Percentiles rank a stretch among this genome's conserved stretches.
Evolutionary conservation across 202 grass and related monocot genomes (phyloP).

Genomic region (Carex arenaria): DNA sequence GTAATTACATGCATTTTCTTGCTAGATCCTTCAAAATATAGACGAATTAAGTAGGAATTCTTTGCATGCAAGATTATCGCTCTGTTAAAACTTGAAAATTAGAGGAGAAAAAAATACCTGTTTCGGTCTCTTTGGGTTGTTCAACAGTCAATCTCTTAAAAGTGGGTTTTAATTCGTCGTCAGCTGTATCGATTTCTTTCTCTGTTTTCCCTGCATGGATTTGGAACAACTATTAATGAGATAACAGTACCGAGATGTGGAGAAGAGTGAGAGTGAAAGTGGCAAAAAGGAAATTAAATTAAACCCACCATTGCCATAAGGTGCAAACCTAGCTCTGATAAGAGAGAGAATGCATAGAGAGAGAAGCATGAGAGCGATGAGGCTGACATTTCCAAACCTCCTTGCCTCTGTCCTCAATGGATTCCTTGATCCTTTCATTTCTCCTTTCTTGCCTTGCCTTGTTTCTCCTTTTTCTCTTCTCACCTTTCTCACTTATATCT

Average conservation of each 20-base stretch:
- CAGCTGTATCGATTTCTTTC: slow-evolving; percentile 34
- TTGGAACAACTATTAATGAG: neutral
- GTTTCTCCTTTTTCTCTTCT: neutral
- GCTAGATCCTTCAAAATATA: slow-evolving; percentile 1
- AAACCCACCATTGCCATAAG: slow-evolving; percentile 19
- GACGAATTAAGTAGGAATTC: slow-evolving; percentile 24
- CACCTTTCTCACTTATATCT: neutral
- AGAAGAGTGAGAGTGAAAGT: neutral
- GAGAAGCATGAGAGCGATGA: slow-evolving; percentile 64
- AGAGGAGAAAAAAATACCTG: neutral
- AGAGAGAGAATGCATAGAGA: slow-evolving; percentile 62
- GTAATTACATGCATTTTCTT: slow-evolving; percentile 19
- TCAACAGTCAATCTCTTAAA: slow-evolving; percentile 13
- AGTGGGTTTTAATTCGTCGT: slow-evolving; percentile 10
- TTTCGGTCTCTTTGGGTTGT: slow-evolving; percentile 3
- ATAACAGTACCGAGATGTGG: neutral
- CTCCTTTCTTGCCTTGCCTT: neutral
- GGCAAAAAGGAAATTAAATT: neutral
- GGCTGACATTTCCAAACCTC: slow-evolving; percentile 48
- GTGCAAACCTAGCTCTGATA: slow-evolving; percentile 50
- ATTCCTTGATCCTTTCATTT: slow-evolving; percentile 60
- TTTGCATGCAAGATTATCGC: neutral
- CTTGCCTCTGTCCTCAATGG: slow-evolving; percentile 38
- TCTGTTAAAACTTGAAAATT: neutral
- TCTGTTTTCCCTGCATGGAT: slow-evolving; percentile 26